Percentiles rank a stretch among this genome's conserved stretches.
phyloP scores from a whole-genome alignment of 768 basidiomycete species.

The Boletus sp. region DNA sequence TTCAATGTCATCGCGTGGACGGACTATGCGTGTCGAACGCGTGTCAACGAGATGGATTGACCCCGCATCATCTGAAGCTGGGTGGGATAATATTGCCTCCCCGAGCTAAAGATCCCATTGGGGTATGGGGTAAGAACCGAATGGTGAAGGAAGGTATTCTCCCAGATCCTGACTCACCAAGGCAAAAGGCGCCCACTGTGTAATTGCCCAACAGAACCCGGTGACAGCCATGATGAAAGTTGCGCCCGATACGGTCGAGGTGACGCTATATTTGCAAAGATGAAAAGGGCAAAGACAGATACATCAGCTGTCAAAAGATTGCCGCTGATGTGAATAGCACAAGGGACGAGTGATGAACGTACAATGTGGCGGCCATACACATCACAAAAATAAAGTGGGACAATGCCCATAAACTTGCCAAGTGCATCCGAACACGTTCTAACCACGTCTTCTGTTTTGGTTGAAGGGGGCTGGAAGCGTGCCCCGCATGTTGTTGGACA shows the following conservation, averaged over 20 bases:
- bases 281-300: slow-evolving; percentile 4
- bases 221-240: slow-evolving; percentile 74
- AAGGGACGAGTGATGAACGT: slow-evolving; percentile 34
- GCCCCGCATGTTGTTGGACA: slow-evolving; percentile 16
- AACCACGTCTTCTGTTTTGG: slow-evolving; percentile 29
- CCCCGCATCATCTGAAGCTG: slow-evolving; percentile 35
- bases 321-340: slow-evolving; percentile 10
- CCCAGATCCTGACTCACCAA: slow-evolving; percentile 49
- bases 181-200: slow-evolving; percentile 91
- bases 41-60: slow-evolving; percentile 42
- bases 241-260: slow-evolving; percentile 64
- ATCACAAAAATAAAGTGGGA: slow-evolving; percentile 70
- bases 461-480: slow-evolving; percentile 15
- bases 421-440: slow-evolving; percentile 52
- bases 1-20: slow-evolving; percentile 17
- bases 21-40: slow-evolving; percentile 17
- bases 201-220: slow-evolving; percentile 92
- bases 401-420: slow-evolving; percentile 74
- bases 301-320: slow-evolving; percentile 13
- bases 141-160: not conserved
- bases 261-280: slow-evolving; percentile 51
- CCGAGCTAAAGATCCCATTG: slow-evolving; percentile 53
- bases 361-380: slow-evolving; percentile 86
- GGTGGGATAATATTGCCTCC: slow-evolving; percentile 78
- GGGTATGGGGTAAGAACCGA: slow-evolving; percentile 19